Base-by-base conservation (phyloP, 805 yeast species). In the Peterozyma xylosa region DNA sequence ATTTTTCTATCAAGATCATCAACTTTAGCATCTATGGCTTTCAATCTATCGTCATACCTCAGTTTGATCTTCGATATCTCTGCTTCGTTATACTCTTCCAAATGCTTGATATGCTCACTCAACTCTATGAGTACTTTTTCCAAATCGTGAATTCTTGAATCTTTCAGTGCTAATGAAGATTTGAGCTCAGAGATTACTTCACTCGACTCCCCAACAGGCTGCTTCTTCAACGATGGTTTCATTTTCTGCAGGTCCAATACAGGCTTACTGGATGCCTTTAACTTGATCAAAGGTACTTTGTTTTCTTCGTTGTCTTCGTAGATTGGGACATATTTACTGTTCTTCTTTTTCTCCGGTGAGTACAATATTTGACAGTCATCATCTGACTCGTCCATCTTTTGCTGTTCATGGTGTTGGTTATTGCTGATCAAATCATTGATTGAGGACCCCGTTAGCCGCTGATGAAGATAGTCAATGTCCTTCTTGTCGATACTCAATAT, bases 71-170 rank as follows among this genome's bases (percentile, higher is more conserved):
- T 21, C 7, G 27, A 21, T 7, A 39, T 11, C 16, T 43, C 42
- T 29, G 35, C 30, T 11, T 35, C 34, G 14, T 39, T 43, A 17
- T 30, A 39, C 1, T 35, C 37, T 18, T 43, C 33, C 40, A 39
- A 43, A n/a, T 39, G 27, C 7, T 14, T 5, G 11, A 39, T 43
- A 18, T 39, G 35, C 5, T 9, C n/a, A 17, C 39, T 42, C 21
- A 43, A 39, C 32, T 43, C 46, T 18, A 39, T 10, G 27, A 43
- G 17, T 4, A 43, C 42, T n/a, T 35, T 39, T 29, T 43, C 46
- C 5, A 43, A 21, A 10, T 35, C 40, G 29, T 14, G 18, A 4
- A 39, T 36, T 34, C 42, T 35, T 13, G 17, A 7, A 34, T 14
- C 35, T 30, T 38, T 33, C 21, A 35, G 18, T 15, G 11, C 27